Conservation (phyloP, 1,284 basidiomycete genomes). For the Tilletia indica region DNA sequence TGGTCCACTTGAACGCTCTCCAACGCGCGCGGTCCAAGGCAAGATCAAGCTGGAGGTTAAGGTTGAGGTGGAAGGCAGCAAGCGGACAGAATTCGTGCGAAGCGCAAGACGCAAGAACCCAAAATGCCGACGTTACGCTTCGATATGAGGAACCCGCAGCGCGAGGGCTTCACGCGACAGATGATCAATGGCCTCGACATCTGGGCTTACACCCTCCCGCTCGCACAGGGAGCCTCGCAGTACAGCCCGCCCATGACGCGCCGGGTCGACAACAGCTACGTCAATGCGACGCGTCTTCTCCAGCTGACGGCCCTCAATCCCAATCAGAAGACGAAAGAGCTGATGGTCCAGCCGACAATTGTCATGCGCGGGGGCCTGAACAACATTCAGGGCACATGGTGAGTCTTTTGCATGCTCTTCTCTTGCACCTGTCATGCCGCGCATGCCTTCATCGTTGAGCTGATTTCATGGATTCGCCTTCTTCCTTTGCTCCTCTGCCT, state of each 20-base stretch:
- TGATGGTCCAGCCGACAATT: background rate
- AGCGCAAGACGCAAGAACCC: too few species aligned
- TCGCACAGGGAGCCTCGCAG: background rate
- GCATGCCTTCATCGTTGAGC: background rate
- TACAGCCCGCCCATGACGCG: slow-evolving; percentile 13
- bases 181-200: slow-evolving; percentile 4
- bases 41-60: too few species aligned
- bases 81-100: too few species aligned
- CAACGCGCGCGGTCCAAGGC: too few species aligned
- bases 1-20: too few species aligned
- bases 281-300: slow-evolving; percentile 9
- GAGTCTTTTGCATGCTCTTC: background rate
- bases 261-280: background rate
- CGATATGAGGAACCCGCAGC: slow-evolving; percentile 11
- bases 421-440: background rate
- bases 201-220: slow-evolving; percentile 10
- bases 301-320: background rate
- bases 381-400: slow-evolving; percentile 15
- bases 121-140: slow-evolving; percentile 2
- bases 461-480: background rate
- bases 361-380: slow-evolving; percentile 9
- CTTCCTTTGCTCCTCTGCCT: background rate
- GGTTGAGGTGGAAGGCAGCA: too few species aligned
- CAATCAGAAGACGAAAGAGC: background rate
- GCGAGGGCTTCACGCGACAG: slow-evolving; percentile 8